These are phyloP conservation scores for Euphorbia peplus DNA, from an alignment of 345 rosid species.

Conservation along the genomic window DNA sequence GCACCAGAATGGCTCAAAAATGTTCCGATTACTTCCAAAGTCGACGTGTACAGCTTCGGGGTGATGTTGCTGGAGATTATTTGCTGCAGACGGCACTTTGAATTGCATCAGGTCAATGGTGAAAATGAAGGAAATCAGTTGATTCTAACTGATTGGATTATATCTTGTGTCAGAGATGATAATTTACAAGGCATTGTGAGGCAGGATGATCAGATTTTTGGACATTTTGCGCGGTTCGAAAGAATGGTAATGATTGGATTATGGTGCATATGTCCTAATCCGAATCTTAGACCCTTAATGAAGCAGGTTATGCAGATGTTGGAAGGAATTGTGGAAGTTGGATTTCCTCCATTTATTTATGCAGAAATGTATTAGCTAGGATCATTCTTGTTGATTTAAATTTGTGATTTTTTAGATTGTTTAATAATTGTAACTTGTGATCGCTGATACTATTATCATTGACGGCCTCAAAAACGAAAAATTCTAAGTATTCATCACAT, in stretches of 20 bases:
- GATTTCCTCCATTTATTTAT: slow-evolving; percentile 22
- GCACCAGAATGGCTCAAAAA: slow-evolving; percentile 51
- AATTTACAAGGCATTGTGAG: slow-evolving; percentile 14
- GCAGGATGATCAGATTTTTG: slow-evolving; percentile 21
- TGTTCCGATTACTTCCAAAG: slow-evolving; percentile 32
- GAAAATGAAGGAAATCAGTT: slow-evolving; percentile 12
- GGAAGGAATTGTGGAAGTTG: slow-evolving; percentile 36
- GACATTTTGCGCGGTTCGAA: slow-evolving; percentile 23
- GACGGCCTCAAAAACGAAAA: no score
- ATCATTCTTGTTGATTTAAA: background rate
- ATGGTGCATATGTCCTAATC: slow-evolving; percentile 29
- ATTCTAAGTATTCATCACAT: no score
- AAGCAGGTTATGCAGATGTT: slow-evolving; percentile 32
- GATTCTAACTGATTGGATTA: slow-evolving; percentile 35
- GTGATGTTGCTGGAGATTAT: slow-evolving; percentile 34
- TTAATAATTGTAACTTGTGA: no score
- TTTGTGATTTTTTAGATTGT: background rate
- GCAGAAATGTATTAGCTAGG: slow-evolving; percentile 12
- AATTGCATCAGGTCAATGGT: slow-evolving; percentile 21
- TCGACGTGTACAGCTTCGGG: slow-evolving; percentile 39
- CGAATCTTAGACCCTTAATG: slow-evolving; percentile 20
- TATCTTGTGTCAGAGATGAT: slow-evolving; percentile 17
- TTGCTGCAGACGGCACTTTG: slow-evolving; percentile 27
- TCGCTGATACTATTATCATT: no score
- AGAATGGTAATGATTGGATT: slow-evolving; percentile 30